Percentiles rank a stretch among this genome's conserved stretches.
Conservation (phyloP, 148 eudicot genomes). For the Amaranthus hypochondriacus region DNA sequence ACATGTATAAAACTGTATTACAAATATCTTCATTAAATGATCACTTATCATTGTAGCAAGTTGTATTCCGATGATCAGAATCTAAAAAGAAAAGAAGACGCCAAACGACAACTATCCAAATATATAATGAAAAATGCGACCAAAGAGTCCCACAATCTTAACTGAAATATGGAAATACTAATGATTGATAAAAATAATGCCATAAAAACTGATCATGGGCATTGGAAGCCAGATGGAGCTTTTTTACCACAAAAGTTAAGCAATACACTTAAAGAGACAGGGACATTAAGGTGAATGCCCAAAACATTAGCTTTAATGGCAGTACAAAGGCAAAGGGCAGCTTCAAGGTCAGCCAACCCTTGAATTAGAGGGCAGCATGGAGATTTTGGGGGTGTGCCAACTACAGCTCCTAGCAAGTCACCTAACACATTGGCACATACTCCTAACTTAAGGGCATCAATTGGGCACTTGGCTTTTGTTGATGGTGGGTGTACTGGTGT, state of each 20-base stretch:
- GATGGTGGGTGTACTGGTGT: slow-evolving; percentile 7
- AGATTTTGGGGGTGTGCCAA: slow-evolving; percentile 42
- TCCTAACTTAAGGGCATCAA: slow-evolving; percentile 23
- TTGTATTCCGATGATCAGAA: too few species aligned
- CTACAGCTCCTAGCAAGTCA: slow-evolving; percentile 24
- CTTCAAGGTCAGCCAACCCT: slow-evolving; percentile 50
- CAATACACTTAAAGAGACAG: slow-evolving; percentile 37
- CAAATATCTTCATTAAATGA: too few species aligned
- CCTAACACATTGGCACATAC: slow-evolving; percentile 44
- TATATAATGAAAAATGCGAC: too few species aligned
- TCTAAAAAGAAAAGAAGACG: too few species aligned
- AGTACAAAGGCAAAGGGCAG: slow-evolving; percentile 65
- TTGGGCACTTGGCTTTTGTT: slow-evolving; percentile 19
- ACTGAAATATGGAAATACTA: too few species aligned
- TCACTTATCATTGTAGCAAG: too few species aligned
- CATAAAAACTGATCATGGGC: slow-evolving; percentile 21
- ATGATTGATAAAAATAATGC: neutral
- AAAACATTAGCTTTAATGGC: slow-evolving; percentile 50
- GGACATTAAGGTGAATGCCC: slow-evolving; percentile 44
- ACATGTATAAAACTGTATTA: neutral
- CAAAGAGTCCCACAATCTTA: too few species aligned
- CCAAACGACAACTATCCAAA: too few species aligned
- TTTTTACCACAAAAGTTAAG: slow-evolving; percentile 39
- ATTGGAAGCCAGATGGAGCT: slow-evolving; percentile 33
- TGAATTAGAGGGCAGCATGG: slow-evolving; percentile 48